Conservation (phyloP, 83 land plant genomes). For the Picea engelmannii region DNA sequence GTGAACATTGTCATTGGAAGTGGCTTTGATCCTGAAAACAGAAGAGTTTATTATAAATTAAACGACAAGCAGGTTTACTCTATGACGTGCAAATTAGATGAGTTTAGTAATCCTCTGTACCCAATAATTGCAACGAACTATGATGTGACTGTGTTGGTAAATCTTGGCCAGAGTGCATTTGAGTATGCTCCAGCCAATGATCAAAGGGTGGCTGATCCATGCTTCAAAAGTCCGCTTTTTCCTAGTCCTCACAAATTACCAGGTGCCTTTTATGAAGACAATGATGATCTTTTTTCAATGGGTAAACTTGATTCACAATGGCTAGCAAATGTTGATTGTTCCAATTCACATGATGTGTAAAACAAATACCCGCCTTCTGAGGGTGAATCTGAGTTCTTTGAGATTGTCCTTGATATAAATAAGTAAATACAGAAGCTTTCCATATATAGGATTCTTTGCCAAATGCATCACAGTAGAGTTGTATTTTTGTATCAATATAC, state of each 20-base stretch:
- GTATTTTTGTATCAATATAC: too few relatives aligned
- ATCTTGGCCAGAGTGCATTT: constrained; percentile 72
- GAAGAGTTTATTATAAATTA: constrained; percentile 74
- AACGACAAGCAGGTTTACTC: constrained; percentile 58
- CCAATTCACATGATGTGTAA: constrained; percentile 3
- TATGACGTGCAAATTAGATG: constrained; percentile 49
- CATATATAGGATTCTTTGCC: background rate
- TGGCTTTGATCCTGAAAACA: constrained; percentile 70
- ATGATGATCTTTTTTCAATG: constrained; percentile 81
- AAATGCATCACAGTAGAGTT: background rate
- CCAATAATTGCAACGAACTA: constrained; percentile 50
- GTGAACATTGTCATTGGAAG: constrained; percentile 67
- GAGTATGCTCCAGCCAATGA: constrained; percentile 61
- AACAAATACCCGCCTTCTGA: background rate
- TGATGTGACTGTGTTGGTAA: constrained; percentile 52
- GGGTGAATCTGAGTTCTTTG: constrained; percentile 17
- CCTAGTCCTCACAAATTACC: background rate
- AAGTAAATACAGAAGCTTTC: background rate
- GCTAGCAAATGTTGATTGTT: background rate
- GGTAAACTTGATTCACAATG: constrained; percentile 51
- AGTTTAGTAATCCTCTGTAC: constrained; percentile 47
- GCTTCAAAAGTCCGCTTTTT: constrained; percentile 25
- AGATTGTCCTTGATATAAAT: constrained; percentile 12
- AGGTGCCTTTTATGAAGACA: constrained; percentile 36
- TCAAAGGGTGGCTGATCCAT: constrained; percentile 61